Percentiles rank a stretch among this genome's conserved stretches.
Evolutionary conservation across 2,329 filamentous ascomycete genomes (phyloP).

Genomic region (Aspergillus amoenus): DNA sequence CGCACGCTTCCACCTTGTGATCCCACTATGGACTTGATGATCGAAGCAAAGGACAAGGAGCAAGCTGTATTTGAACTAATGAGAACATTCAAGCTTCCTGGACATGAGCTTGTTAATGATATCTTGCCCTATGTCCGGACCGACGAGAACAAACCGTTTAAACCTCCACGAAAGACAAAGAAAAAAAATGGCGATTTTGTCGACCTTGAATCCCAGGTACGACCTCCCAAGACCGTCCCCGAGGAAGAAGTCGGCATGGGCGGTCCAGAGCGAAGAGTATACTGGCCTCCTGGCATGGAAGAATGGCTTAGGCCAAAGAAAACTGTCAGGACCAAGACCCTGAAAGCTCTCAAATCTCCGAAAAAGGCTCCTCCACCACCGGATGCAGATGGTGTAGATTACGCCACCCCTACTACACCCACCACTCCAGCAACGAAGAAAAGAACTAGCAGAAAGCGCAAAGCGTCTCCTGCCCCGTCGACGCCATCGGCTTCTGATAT

Average conservation of each 20-base stretch:
- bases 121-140: slow-evolving; percentile 72
- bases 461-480: slow-evolving; percentile 26
- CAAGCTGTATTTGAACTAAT: slow-evolving; percentile 95
- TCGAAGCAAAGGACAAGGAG: slow-evolving; percentile 97
- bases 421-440: slow-evolving; percentile 23
- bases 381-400: slow-evolving; percentile 6
- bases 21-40: slow-evolving; percentile 92
- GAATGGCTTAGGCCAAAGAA: slow-evolving; percentile 86
- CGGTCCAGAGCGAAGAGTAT: slow-evolving; percentile 75
- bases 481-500: slow-evolving; percentile 30
- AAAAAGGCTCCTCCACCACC: slow-evolving; percentile 16
- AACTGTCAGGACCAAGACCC: slow-evolving; percentile 31
- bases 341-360: slow-evolving; percentile 16
- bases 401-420: neutral
- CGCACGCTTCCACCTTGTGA: slow-evolving; percentile 78
- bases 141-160: slow-evolving; percentile 68
- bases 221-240: slow-evolving; percentile 50
- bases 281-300: slow-evolving; percentile 88
- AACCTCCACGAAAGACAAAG: slow-evolving; percentile 45
- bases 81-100: slow-evolving; percentile 80
- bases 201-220: slow-evolving; percentile 45
- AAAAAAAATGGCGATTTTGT: slow-evolving; percentile 46
- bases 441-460: slow-evolving; percentile 29
- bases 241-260: slow-evolving; percentile 82
- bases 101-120: slow-evolving; percentile 72